Base-by-base conservation (phyloP, 2,329 filamentous ascomycete species). In the Alternaria arborescens region DNA sequence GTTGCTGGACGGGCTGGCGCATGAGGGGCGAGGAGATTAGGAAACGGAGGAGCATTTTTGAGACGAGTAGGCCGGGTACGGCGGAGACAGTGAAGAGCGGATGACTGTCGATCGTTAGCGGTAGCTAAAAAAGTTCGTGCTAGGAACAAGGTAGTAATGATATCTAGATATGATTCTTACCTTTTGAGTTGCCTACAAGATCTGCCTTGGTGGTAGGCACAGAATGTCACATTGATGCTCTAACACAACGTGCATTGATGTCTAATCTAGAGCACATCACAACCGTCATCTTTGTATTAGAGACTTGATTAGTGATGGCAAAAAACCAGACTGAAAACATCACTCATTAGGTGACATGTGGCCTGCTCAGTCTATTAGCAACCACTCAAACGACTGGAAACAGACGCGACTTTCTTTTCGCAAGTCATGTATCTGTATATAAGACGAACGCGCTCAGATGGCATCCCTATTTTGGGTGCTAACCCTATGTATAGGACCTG, bases 1-100 rank as follows among this genome's bases (percentile, higher is more conserved):
- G 52, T 40, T 54, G 32, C 24, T 46, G 22, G 24, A 54, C 34
- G 24, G 10, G 18, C 3, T 58, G 55, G 55, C 24, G 24, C 8
- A 28, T 52, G 24, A 46, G 18, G 41, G 8, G 26, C 18, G 28
- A 58, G 8, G 50, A 58, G 16, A 36, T 41, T 5, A 41, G 32
- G 26, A 28, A 24, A n/a, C 11, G 55, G 8, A 54, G 12, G 18
- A 18, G 50, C 3, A 38, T 58, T 8, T 54, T 58, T 18, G 55
- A 58, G 41, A 34, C 34, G 32, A 44, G 41, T 3, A 28, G 55
- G 20, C 55, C 55, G n/a, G 7, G 46, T 12, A 51, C 47, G 24
- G 22, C 36, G 14, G 40, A 28, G 10, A 34, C 28, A 12, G 42
- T 8, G 10, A 20, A 28, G 24, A 12, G 30, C n/a, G 5, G 22